A percentile compares a stretch with the other conserved stretches of the same genome.
These are phyloP conservation scores for Aphanoascus verrucosus DNA, from an alignment of 2,329 filamentous ascomycete species.

Conservation along the genomic window DNA sequence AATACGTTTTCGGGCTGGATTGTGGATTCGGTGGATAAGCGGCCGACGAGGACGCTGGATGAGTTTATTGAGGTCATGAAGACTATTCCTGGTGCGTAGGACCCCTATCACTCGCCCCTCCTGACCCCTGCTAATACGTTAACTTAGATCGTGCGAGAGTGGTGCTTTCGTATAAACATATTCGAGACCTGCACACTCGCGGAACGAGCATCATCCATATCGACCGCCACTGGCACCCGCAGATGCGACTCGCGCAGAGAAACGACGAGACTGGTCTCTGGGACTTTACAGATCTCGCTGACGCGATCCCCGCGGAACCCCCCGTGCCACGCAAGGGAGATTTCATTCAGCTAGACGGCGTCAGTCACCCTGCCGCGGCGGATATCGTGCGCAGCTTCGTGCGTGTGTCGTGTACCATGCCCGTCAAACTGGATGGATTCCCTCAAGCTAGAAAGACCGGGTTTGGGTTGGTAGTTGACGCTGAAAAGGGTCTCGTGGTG, in stretches of 20 bases:
- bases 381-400: slow-evolving; percentile 93
- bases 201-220: slow-evolving; percentile 88
- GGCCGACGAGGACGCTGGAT: slow-evolving; percentile 76
- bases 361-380: slow-evolving; percentile 78
- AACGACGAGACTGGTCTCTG: slow-evolving; percentile 86
- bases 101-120: background rate
- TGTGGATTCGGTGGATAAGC: slow-evolving; percentile 83
- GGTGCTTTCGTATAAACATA: slow-evolving; percentile 90
- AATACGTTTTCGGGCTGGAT: slow-evolving; percentile 87
- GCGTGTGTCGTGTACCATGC: slow-evolving; percentile 83
- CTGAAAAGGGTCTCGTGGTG: slow-evolving; percentile 86
- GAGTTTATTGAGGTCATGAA: slow-evolving; percentile 88
- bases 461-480: slow-evolving; percentile 94
- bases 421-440: slow-evolving; percentile 94
- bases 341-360: slow-evolving; percentile 84
- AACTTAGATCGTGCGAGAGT: slow-evolving; percentile 58
- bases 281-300: slow-evolving; percentile 83
- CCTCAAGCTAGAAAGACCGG: slow-evolving; percentile 89
- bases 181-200: slow-evolving; percentile 85
- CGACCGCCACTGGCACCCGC: slow-evolving; percentile 89
- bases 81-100: slow-evolving; percentile 65
- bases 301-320: slow-evolving; percentile 63
- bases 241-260: slow-evolving; percentile 83
- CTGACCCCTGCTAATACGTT: background rate
- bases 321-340: slow-evolving; percentile 67